Conservation (phyloP, 2,329 filamentous ascomycete species). For the Aspergillaceae sp. region DNA sequence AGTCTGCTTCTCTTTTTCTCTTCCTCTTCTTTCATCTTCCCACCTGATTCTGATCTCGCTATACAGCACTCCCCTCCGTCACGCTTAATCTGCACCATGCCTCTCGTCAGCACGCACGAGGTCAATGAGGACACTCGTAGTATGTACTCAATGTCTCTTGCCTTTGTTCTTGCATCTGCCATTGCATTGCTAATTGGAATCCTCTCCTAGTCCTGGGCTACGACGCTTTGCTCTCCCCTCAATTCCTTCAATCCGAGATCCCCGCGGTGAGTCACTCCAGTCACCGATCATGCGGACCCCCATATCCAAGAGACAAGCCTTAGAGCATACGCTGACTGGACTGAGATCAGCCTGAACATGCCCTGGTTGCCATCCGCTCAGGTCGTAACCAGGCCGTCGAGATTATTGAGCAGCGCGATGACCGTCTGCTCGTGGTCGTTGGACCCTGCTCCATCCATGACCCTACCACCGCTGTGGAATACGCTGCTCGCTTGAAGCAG, state of each 20-base stretch:
- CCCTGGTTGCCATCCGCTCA: slow-evolving; percentile 35
- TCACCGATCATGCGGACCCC: slow-evolving; percentile 30
- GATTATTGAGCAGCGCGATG: slow-evolving; percentile 65
- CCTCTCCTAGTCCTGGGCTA: slow-evolving; percentile 69
- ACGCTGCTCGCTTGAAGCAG: slow-evolving; percentile 68
- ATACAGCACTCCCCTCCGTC: background rate
- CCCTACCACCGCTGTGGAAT: slow-evolving; percentile 77
- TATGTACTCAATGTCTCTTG: slow-evolving; percentile 16
- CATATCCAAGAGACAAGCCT: slow-evolving; percentile 38
- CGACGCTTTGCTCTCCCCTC: slow-evolving; percentile 84
- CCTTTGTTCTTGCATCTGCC: background rate
- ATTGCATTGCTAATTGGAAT: background rate
- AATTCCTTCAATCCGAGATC: slow-evolving; percentile 78
- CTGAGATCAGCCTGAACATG: slow-evolving; percentile 27
- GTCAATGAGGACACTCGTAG: slow-evolving; percentile 40
- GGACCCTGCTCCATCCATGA: slow-evolving; percentile 98
- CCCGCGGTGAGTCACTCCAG: slow-evolving; percentile 53
- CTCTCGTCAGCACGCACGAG: slow-evolving; percentile 33
- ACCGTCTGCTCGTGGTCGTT: slow-evolving; percentile 87
- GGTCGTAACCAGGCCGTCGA: slow-evolving; percentile 52
- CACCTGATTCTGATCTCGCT: background rate
- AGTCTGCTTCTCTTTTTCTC: background rate
- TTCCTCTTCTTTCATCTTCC: background rate
- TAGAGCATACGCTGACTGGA: slow-evolving; percentile 18
- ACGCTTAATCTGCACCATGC: slow-evolving; percentile 24